Evolutionary conservation across 1,284 basidiomycete genomes (phyloP), one percentile per base, ranked within the genome.

Genomic region (Tylopilus sp.): DNA sequence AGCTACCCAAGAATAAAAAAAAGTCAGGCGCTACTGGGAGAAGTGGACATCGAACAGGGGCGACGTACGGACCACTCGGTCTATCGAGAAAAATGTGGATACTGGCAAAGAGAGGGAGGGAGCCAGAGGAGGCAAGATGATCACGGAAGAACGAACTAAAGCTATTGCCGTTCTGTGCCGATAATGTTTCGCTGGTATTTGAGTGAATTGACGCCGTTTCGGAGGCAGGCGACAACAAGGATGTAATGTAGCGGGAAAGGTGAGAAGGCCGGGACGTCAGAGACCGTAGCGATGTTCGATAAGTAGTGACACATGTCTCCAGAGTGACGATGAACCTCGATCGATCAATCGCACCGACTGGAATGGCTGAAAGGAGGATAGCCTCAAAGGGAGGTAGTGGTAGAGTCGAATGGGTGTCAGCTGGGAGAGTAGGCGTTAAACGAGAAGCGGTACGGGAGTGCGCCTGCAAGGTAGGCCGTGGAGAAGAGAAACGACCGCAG

Each of bases 41-140:
- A 41, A 30, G 19, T 8, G 37, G 6, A 15, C 16, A 18, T 34
- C 6, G 26, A 12, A 6, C 10, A 8, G 13, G 9, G 16, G 37
- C 10, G 36, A 79, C 87, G 74, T 70, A 91, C 85, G 88, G 84
- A 36, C 79, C 71, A 59, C 86, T 88, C 1, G 87, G 78, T 35
- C 88, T 73, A 59, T 91, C 88, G n/a, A 91, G 71, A 68, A 90
- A 90, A n/a, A 90, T 60, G 55, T 88, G 84, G 33, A 89, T 68
- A 44, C 66, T 71, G 25, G 78, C 70, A 5, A 73, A 61, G 39
- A 71, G 72, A 1, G 78, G 59, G 4, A 83, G 60, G 31, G 81
- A 66, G 4, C 80, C 83, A 37, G 79, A 76, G 13, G 81, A 76
- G 13, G 75, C 67, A 16, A 86, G 76, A 58, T 87, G 84, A 37